phyloP scores from a whole-genome alignment of 2,329 filamentous ascomycete species.

The Claviceps spartinae region DNA sequence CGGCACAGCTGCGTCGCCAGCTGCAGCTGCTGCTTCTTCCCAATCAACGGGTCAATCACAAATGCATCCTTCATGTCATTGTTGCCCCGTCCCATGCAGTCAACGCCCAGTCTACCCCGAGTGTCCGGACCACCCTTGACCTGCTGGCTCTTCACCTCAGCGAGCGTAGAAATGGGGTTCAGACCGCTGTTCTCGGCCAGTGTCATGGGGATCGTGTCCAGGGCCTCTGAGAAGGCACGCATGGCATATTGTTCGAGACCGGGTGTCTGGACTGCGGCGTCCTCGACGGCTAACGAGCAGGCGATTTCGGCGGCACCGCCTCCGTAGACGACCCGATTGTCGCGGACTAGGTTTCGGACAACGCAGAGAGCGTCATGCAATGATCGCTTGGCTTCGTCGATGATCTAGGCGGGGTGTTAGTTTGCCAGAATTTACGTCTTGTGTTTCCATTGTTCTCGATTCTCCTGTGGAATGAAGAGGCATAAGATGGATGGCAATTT shows the following conservation, averaged over 20 bases:
- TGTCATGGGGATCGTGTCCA: conserved; percentile 89
- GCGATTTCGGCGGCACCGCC: conserved; percentile 95
- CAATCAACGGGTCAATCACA: conserved; percentile 95
- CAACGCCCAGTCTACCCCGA: conserved; percentile 66
- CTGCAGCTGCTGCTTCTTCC: conserved; percentile 93
- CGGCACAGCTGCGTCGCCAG: conserved; percentile 93
- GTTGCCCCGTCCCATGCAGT: conserved; percentile 91
- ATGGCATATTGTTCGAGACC: conserved; percentile 99
- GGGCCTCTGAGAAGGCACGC: conserved; percentile 90
- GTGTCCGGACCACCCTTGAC: conserved; percentile 50
- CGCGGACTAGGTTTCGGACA: conserved; percentile 86
- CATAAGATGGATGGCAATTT: too few relatives aligned
- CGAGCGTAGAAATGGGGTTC: conserved; percentile 89
- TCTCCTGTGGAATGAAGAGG: too few relatives aligned
- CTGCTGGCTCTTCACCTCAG: conserved; percentile 91
- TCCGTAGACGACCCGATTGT: conserved; percentile 95
- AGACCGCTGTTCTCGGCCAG: conserved; percentile 94
- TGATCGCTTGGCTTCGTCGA: conserved; percentile 96
- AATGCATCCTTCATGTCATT: conserved; percentile 98
- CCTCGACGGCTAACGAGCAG: conserved; percentile 90
- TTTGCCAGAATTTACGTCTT: background rate
- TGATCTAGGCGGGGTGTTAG: conserved; percentile 51
- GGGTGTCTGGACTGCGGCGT: conserved; percentile 84
- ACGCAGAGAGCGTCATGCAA: conserved; percentile 96
- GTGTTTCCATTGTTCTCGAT: background rate